Evolutionary conservation across 148 eudicot genomes (phyloP).

Genomic region (Pouteria glomerata): DNA sequence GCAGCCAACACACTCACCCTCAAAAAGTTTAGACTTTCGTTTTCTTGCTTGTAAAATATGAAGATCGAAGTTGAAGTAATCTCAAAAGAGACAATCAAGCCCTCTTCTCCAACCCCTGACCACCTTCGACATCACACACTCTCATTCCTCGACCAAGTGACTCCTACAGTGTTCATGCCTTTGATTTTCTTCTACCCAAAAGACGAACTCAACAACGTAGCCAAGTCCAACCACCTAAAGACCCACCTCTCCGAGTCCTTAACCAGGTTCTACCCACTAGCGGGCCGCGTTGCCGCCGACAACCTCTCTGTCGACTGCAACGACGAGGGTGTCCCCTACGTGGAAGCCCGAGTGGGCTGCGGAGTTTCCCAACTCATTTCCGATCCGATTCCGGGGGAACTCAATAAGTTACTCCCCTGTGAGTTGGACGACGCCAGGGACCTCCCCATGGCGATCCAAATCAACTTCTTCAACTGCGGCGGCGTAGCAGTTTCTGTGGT

Average conservation of each 20-base stretch:
- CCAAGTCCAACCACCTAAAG: constrained; percentile 16
- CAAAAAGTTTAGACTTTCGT: too few relatives aligned
- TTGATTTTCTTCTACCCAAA: not conserved
- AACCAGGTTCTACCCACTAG: constrained; percentile 42
- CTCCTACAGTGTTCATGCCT: constrained; percentile 7
- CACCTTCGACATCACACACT: constrained; percentile 4
- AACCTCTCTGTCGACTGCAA: constrained; percentile 33
- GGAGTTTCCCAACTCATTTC: constrained; percentile 12
- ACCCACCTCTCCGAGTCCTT: constrained; percentile 29
- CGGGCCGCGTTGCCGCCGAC: constrained; percentile 37
- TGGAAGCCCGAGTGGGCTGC: constrained; percentile 24
- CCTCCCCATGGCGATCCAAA: constrained; percentile 22
- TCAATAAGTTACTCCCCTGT: constrained; percentile 29
- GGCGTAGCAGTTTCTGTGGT: constrained; percentile 21
- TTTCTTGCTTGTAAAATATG: too few relatives aligned
- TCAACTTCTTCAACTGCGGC: constrained; percentile 25
- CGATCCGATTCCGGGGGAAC: constrained; percentile 13
- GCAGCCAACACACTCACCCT: too few relatives aligned
- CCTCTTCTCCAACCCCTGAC: not conserved
- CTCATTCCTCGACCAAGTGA: constrained; percentile 6
- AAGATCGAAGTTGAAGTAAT: not conserved
- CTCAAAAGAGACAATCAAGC: not conserved
- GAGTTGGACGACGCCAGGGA: constrained; percentile 15
- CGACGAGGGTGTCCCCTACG: constrained; percentile 31
- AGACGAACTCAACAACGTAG: too few relatives aligned